Evolutionary conservation across 371 early-diverging fungal species (phyloP), one percentile per base, ranked within the genome.

Genomic region (Cladochytrium tenue): DNA sequence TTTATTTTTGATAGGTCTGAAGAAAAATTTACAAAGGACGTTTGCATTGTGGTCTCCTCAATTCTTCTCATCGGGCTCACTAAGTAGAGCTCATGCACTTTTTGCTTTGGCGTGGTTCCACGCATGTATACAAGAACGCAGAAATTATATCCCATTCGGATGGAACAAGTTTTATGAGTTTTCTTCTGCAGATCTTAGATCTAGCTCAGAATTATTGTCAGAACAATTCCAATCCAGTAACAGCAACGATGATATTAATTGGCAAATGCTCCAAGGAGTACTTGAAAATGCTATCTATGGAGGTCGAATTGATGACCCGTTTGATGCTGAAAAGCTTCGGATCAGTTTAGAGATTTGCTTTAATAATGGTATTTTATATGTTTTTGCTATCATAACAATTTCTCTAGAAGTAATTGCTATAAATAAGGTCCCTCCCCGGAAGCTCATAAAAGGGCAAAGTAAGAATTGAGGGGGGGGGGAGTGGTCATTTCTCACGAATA

Each of bases 121-220:
- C 63, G 80, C 85, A 0, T 75, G 83, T 2, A 69, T 86, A 20
- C 87, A 86, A 62, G 87, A 85, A 51, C 71, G 87, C 4, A 58
- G 87, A 7, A 77, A 61, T 1, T 86, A 80, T 60, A 71, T 85
- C 36, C 87, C 87, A 1, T 83, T 83, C 68, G 87, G 85, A 17
- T 86, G 87, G 87, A 79, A 73, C 50, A 82, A 84, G 64, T 80
- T 81, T 43, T 86, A 86, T 58, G 87, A 85, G 66, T 86, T 82
- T 67, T 82, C 82, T 2, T 69, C 78, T 10, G 81, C 81, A 0
- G 87, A 86, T 62, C 60, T 84, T 57, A 60, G 82, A 27, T 81
- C 81, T 0, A 74, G 73, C 60, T 73, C 82, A 1, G 81, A 80
- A 13, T 59, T 84, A 20, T 52, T 84, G 34, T 60, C 60, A 26